Conservation (phyloP, 2,329 filamentous ascomycete genomes). For the Microcyclospora tardicrescens region DNA sequence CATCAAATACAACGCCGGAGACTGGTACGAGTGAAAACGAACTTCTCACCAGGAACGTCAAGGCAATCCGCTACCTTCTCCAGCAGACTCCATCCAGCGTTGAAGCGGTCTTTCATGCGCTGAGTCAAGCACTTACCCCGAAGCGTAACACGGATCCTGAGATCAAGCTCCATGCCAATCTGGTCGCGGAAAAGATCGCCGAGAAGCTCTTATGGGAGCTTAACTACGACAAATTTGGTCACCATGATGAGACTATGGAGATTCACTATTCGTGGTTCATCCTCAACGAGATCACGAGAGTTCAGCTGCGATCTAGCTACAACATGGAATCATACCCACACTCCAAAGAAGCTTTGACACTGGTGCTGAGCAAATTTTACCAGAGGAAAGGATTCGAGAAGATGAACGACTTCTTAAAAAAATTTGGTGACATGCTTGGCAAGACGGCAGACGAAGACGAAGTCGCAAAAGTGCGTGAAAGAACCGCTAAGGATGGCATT, state of each 20-base stretch:
- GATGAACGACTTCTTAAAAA: slow-evolving; percentile 42
- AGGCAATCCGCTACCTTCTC: slow-evolving; percentile 62
- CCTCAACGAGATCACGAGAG: slow-evolving; percentile 10
- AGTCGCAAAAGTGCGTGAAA: not conserved
- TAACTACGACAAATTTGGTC: slow-evolving; percentile 11
- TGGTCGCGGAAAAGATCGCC: slow-evolving; percentile 57
- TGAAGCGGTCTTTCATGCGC: slow-evolving; percentile 71
- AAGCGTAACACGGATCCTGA: slow-evolving; percentile 54
- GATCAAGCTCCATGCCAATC: slow-evolving; percentile 46
- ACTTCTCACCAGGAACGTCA: slow-evolving; percentile 51
- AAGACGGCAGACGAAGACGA: slow-evolving; percentile 29
- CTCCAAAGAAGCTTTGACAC: slow-evolving; percentile 38
- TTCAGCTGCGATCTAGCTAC: slow-evolving; percentile 15
- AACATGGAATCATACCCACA: slow-evolving; percentile 13
- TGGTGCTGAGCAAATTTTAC: slow-evolving; percentile 79
- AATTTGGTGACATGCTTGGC: slow-evolving; percentile 16
- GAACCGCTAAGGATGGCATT: slow-evolving; percentile 30
- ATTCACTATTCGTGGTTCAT: slow-evolving; percentile 13
- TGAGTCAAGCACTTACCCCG: slow-evolving; percentile 69
- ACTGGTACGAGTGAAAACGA: not conserved
- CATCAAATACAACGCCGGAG: not conserved
- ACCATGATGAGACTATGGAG: slow-evolving; percentile 11
- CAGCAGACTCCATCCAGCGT: slow-evolving; percentile 66
- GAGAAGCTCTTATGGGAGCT: slow-evolving; percentile 34
- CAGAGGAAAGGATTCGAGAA: slow-evolving; percentile 62